A percentile compares a stretch with the other conserved stretches of the same genome.
Conservation (phyloP, 2,329 filamentous ascomycete genomes). For the Neopestalotiopsis rosae region DNA sequence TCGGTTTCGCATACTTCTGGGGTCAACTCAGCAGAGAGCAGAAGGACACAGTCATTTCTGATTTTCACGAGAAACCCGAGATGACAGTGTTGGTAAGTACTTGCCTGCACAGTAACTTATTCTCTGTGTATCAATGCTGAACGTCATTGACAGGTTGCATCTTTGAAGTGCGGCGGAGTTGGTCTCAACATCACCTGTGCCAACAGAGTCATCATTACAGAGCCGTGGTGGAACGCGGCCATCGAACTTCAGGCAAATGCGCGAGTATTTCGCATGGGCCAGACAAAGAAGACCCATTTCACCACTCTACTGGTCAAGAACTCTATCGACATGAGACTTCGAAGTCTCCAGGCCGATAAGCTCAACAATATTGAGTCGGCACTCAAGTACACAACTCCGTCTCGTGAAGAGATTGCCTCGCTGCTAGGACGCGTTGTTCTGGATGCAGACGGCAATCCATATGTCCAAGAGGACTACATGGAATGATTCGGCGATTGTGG, state of each 20-base stretch:
- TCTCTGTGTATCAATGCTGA: too few relatives aligned
- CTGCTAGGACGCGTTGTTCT: neutral
- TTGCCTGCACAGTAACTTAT: too few relatives aligned
- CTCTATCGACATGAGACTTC: conserved; percentile 63
- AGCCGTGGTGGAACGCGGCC: conserved; percentile 67
- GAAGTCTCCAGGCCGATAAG: conserved; percentile 62
- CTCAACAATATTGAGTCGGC: conserved; percentile 45
- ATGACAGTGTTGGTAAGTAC: conserved; percentile 43
- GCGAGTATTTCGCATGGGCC: conserved; percentile 69
- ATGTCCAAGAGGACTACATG: neutral
- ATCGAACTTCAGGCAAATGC: conserved; percentile 66
- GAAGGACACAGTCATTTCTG: conserved; percentile 25
- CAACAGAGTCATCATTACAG: conserved; percentile 59
- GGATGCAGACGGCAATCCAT: neutral
- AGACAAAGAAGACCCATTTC: conserved; percentile 63
- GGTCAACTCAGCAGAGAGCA: conserved; percentile 27
- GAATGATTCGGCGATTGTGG: neutral
- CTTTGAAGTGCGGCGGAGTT: conserved; percentile 41
- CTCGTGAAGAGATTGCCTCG: neutral
- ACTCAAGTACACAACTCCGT: neutral
- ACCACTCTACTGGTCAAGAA: conserved; percentile 60
- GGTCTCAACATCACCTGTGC: conserved; percentile 47
- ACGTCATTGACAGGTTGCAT: conserved; percentile 44
- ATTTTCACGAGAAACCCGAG: conserved; percentile 24
- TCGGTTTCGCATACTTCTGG: conserved; percentile 45